A percentile compares a stretch with the other conserved stretches of the same genome.
These are phyloP conservation scores for Ceratocystiopsis brevicomis DNA, from an alignment of 2,329 filamentous ascomycete species.

Conservation along the genomic window DNA sequence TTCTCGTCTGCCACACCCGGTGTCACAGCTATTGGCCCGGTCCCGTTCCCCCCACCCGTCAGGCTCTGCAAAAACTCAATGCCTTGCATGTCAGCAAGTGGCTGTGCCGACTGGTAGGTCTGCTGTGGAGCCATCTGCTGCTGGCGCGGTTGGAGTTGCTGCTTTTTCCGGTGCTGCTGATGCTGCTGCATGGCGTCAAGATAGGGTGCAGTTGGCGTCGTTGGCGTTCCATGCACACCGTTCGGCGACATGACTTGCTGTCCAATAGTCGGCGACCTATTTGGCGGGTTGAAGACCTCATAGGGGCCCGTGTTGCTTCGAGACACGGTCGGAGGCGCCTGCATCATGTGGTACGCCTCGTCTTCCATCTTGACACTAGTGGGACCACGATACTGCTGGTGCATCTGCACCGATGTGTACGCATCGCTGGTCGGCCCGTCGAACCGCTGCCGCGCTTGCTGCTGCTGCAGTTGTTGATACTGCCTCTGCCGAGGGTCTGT, in stretches of 20 bases:
- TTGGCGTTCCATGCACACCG: constrained; percentile 4
- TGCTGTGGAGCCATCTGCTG: constrained; percentile 1
- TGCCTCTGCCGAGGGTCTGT: constrained; percentile 5
- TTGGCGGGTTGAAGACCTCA: constrained; percentile 12
- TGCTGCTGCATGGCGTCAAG: constrained; percentile 9
- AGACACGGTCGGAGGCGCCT: constrained; percentile 21
- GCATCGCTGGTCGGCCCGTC: neutral
- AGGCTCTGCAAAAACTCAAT: constrained; percentile 36
- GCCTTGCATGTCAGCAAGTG: constrained; percentile 28
- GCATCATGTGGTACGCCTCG: constrained; percentile 21
- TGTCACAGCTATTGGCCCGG: constrained; percentile 4
- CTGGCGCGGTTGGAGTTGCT: constrained; percentile 8
- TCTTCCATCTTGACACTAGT: constrained; percentile 19
- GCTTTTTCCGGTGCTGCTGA: constrained; percentile 18
- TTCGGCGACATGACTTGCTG: constrained; percentile 2
- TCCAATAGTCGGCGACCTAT: constrained; percentile 19
- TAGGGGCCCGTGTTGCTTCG: constrained; percentile 21
- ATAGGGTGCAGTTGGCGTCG: constrained; percentile 3
- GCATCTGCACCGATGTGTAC: constrained; percentile 3
- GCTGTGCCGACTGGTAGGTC: constrained; percentile 6
- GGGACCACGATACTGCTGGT: constrained; percentile 11
- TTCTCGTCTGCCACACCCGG: constrained; percentile 17
- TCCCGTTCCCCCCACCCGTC: constrained; percentile 10
- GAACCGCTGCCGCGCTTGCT: constrained; percentile 9
- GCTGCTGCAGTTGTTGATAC: neutral